phyloP scores from a whole-genome alignment of 495 filamentous ascomycete genomes.

The Penicillium waksmanii region DNA sequence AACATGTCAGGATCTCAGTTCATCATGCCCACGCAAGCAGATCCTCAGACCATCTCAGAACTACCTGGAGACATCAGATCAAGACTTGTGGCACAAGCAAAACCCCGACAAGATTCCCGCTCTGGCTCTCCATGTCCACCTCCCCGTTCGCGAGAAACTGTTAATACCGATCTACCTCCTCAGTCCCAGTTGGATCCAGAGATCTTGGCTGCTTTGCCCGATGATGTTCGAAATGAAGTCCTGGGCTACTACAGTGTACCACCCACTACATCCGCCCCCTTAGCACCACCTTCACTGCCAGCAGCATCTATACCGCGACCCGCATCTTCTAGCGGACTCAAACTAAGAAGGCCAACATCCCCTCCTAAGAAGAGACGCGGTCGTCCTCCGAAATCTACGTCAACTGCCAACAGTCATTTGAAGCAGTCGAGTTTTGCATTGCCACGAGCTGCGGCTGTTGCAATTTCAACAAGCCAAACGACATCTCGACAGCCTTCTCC shows the following conservation, averaged over 20 bases:
- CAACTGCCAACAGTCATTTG: conserved; percentile 53
- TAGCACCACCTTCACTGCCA: conserved; percentile 27
- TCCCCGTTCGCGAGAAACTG: conserved; percentile 22
- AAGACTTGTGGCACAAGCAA: conserved; percentile 61
- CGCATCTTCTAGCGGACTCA: conserved; percentile 33
- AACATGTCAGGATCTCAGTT: conserved; percentile 88
- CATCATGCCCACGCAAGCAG: conserved; percentile 78
- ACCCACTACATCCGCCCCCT: conserved; percentile 1
- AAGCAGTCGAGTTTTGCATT: conserved; percentile 69
- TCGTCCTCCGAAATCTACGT: conserved; percentile 41
- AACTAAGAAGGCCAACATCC: conserved; percentile 54
- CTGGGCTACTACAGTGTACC: conserved; percentile 63
- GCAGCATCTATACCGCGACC: conserved; percentile 52
- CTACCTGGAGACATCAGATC: conserved; percentile 78
- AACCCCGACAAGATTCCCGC: conserved; percentile 35
- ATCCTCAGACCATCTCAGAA: conserved; percentile 74
- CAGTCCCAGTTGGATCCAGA: conserved; percentile 72
- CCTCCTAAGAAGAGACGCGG: conserved; percentile 62
- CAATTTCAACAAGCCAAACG: conserved; percentile 7
- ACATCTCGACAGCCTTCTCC: conserved; percentile 25
- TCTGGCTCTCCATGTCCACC: conserved; percentile 37
- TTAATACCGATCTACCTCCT: conserved; percentile 39
- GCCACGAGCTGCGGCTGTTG: conserved; percentile 24
- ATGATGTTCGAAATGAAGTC: conserved; percentile 81
- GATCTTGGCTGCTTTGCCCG: conserved; percentile 75